Base-by-base conservation (phyloP, 2,329 filamentous ascomycete genomes). In the Ophidiomyces ophidiicola region DNA sequence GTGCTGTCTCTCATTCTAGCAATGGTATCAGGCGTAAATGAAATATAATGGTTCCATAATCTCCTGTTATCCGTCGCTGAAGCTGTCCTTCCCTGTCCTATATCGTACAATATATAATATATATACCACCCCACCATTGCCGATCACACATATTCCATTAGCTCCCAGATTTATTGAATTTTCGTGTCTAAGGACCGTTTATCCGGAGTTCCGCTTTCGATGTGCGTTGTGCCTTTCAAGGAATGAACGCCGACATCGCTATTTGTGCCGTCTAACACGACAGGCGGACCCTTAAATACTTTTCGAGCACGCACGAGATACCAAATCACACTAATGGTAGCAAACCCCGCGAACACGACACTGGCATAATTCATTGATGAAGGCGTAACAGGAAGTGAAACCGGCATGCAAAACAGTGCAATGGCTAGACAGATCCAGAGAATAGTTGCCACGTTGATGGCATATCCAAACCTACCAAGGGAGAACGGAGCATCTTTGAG, bases 331-430 rank as follows among this genome's bases (percentile, higher is more conserved):
- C 74, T 77, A 43, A 80, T 72, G 10, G 58, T 47, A 0, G 68
- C 76, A 43, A 80, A 80, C 0, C 70, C 74, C 3, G 71, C 69
- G 57, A 80, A 80, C 4, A 80, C 77, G 5, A 74, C 76, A 12
- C 69, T 74, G 2, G 76, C 76, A 52, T 80, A 80, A 56, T 80
- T 80, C 76, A 80, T 80, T 12, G 60, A 65, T 8, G 55, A 57
- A 3, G 74, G 55, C 7, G 66, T 63, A 2, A 79, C 74, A 0
- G 74, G 71, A 6, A 80, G 55, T 2, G 70, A 68, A 4, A 74
- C 70, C 2, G 76, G 82, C 78, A 87, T 82, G 55, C 79, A 85
- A 63, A 85, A 87, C 31, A 87, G 62, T 41, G 82, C 70, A 11
- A 83, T 70, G 1, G 80, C 72, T 12, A 87, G 66, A 21, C 65